These are phyloP conservation scores for Pestalotiopsis sp. DNA, from an alignment of 2,329 filamentous ascomycete genomes.

Conservation along the genomic window DNA sequence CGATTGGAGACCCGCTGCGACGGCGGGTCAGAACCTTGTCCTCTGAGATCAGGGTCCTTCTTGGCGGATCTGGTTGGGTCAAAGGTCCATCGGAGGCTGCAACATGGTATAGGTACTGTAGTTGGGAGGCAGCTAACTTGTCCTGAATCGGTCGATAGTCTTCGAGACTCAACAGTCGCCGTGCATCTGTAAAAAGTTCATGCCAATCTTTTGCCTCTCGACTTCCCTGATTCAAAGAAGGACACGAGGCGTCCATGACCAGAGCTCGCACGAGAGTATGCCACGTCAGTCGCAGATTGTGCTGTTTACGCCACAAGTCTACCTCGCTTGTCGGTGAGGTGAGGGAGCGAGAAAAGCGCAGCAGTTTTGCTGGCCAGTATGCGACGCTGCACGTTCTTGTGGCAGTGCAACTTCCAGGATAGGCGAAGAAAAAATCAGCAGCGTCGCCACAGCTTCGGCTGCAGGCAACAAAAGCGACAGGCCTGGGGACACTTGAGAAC, in stretches of 20 bases:
- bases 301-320: conserved; percentile 6
- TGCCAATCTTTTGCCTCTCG: conserved; percentile 3
- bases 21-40: conserved; percentile 15
- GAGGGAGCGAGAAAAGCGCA: not conserved
- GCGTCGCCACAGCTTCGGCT: conserved; percentile 20
- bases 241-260: not conserved
- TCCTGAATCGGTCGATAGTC: not conserved
- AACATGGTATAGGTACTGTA: not conserved
- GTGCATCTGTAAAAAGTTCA: not conserved
- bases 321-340: conserved; percentile 9
- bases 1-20: conserved; percentile 31
- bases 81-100: not conserved
- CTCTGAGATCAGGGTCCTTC: conserved; percentile 5
- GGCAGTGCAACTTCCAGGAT: conserved; percentile 8
- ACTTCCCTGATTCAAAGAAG: not conserved
- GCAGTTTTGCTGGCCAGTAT: not conserved
- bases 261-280: conserved; percentile 7
- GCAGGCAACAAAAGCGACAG: conserved; percentile 28
- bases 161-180: not conserved
- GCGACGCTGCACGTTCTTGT: conserved; percentile 6
- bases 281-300: conserved; percentile 9
- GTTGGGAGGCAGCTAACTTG: not conserved
- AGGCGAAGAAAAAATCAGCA: not conserved
- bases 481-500: not conserved
- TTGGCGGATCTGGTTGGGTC: conserved; percentile 3